phyloP scores from a whole-genome alignment of 2,329 filamentous ascomycete species.

The Cladosporium sp. region DNA sequence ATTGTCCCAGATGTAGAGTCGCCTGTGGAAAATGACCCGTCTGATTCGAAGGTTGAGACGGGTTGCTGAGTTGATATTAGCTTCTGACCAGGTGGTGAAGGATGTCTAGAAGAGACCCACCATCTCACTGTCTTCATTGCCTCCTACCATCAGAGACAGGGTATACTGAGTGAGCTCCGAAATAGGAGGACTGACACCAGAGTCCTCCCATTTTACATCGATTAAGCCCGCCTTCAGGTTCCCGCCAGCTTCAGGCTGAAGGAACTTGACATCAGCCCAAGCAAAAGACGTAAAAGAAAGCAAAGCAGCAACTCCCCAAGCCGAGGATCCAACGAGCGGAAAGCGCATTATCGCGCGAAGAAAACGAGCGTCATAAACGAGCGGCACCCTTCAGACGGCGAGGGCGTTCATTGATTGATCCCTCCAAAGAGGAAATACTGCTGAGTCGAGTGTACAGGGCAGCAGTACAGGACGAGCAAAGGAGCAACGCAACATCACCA shows the following conservation, averaged over 20 bases:
- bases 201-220: slow-evolving; percentile 53
- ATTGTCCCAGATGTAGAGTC: slow-evolving; percentile 16
- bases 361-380: background rate
- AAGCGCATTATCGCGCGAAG: background rate
- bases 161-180: slow-evolving; percentile 51
- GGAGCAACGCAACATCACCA: too few relatives aligned
- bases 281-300: slow-evolving; percentile 36
- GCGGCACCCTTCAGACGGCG: too few relatives aligned
- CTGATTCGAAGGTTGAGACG: slow-evolving; percentile 1
- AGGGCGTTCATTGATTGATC: too few relatives aligned
- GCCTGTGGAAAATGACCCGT: background rate
- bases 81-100: background rate
- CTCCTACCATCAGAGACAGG: slow-evolving; percentile 57
- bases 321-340: background rate
- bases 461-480: too few relatives aligned
- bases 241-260: slow-evolving; percentile 48
- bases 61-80: slow-evolving; percentile 2
- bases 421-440: too few relatives aligned
- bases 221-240: slow-evolving; percentile 46
- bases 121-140: slow-evolving; percentile 36
- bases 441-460: too few relatives aligned
- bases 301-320: background rate
- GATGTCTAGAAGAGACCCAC: background rate
- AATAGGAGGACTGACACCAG: slow-evolving; percentile 46
- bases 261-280: slow-evolving; percentile 52